These are phyloP conservation scores for Tothia fuscella DNA, from an alignment of 2,329 filamentous ascomycete genomes.

Conservation along the genomic window DNA sequence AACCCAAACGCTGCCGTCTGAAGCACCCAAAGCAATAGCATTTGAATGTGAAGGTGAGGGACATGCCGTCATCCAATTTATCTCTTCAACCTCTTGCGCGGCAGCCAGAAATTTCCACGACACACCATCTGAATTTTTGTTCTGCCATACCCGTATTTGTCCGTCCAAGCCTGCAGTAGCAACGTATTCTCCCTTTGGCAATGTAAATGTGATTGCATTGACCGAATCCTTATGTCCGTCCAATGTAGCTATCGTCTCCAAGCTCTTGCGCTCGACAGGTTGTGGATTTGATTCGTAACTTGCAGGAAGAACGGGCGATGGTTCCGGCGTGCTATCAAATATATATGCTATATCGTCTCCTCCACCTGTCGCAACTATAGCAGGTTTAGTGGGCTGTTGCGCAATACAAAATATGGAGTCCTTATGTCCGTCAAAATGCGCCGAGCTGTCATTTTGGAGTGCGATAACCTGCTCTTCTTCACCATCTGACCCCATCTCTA, in stretches of 20 bases:
- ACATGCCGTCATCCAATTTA: conserved; percentile 79
- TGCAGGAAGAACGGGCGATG: conserved; percentile 57
- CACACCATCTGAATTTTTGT: conserved; percentile 30
- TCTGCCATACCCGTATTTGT: conserved; percentile 59
- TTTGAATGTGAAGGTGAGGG: conserved; percentile 62
- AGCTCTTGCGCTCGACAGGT: conserved; percentile 40
- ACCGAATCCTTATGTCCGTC: conserved; percentile 90
- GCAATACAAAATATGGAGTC: conserved; percentile 93
- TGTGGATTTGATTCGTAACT: conserved; percentile 60
- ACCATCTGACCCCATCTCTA: conserved; percentile 68
- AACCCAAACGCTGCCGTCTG: conserved; percentile 89
- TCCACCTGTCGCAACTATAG: conserved; percentile 78
- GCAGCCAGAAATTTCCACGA: conserved; percentile 60
- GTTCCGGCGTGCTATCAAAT: conserved; percentile 58
- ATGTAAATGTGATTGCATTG: conserved; percentile 73
- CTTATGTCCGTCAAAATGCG: conserved; percentile 81
- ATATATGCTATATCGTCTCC: conserved; percentile 79
- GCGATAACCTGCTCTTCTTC: conserved; percentile 51
- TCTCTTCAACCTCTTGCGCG: conserved; percentile 81
- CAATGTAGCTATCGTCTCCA: conserved; percentile 58
- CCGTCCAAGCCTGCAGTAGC: conserved; percentile 86
- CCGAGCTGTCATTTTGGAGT: conserved; percentile 82
- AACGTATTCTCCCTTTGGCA: conserved; percentile 70
- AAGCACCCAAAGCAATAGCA: conserved; percentile 75
- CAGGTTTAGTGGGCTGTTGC: conserved; percentile 69